Evolutionary conservation across 2,329 filamentous ascomycete genomes (phyloP).

Genomic region (Claviceps arundinis): DNA sequence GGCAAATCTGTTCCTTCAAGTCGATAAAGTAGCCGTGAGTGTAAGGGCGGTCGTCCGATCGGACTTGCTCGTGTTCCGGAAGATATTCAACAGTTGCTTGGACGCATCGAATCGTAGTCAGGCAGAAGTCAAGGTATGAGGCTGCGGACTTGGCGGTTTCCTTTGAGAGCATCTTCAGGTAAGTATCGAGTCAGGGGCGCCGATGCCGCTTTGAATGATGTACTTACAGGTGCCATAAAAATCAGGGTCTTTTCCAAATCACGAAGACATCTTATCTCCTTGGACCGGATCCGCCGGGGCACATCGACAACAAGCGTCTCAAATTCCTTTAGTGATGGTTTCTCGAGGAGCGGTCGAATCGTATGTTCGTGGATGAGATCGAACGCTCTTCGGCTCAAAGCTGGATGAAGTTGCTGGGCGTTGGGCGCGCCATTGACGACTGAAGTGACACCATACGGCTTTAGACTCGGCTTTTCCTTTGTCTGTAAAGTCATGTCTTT

Average conservation of each 20-base stretch:
- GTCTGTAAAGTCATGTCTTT: slow-evolving; percentile 30
- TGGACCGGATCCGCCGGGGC: slow-evolving; percentile 65
- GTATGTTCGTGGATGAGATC: slow-evolving; percentile 71
- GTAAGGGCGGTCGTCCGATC: slow-evolving; percentile 78
- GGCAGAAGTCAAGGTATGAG: slow-evolving; percentile 75
- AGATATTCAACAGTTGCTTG: slow-evolving; percentile 80
- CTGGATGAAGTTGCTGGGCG: slow-evolving; percentile 36
- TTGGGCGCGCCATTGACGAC: slow-evolving; percentile 46
- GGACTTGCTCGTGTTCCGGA: slow-evolving; percentile 72
- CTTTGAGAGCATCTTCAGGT: slow-evolving; percentile 62
- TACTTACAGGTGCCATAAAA: slow-evolving; percentile 87
- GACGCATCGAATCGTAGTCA: slow-evolving; percentile 79
- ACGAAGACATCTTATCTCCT: slow-evolving; percentile 79
- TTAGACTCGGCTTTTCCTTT: slow-evolving; percentile 15
- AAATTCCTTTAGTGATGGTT: slow-evolving; percentile 64
- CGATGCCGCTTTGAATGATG: no score
- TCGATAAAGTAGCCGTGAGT: slow-evolving; percentile 95
- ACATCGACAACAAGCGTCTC: slow-evolving; percentile 67
- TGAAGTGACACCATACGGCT: slow-evolving; percentile 27
- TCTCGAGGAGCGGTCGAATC: slow-evolving; percentile 62
- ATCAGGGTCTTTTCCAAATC: slow-evolving; percentile 91
- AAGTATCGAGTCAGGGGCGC: slow-evolving; percentile 32
- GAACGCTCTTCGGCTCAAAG: slow-evolving; percentile 55
- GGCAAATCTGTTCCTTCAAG: slow-evolving; percentile 81
- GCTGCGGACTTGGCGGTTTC: slow-evolving; percentile 59